Base-by-base conservation (phyloP, 1,284 basidiomycete species). In the Heterobasidion irregulare region DNA sequence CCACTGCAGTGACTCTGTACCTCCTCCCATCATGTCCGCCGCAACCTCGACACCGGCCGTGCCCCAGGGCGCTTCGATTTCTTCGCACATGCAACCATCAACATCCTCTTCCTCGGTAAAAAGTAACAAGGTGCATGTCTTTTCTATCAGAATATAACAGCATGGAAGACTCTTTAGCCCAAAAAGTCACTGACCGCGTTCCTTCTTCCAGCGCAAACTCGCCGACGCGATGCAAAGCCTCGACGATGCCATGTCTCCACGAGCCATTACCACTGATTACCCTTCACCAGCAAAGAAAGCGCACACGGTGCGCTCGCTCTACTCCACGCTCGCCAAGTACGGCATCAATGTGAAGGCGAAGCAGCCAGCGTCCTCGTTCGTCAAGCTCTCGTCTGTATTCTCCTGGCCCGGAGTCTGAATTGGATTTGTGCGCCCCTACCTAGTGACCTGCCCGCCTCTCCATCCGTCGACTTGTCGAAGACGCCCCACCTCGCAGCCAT, bases 301-400 rank as follows among this genome's bases (percentile, higher is more conserved):
- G 9, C 75, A 82, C 58, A 73, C 76, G 4, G 64, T 76, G 53
- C 79, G 75, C 8, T 84, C 86, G 0, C 64, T 91, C 4, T 90
- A 89, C 65, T 81, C 87, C 1, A 85, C 86, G 1, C 73, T 91
- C 36, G 76, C 83, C 52, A 90, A 88, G 70, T 88, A 89, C 64
- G 84, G 86, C 1, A 77, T 86, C 56, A 80, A 75, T 55, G 26
- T 26, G 26, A 79, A 75, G 63, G 66, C 75, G 3, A 83, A 77
- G 61, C 75, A 78, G 58, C 60, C 72, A 32, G 64, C 65, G 54
- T n/a, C 38, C 38, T 10, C 38, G 38, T 41, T 65, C 67, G 77
- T 82, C 63, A 67, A 77, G 74, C 57, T n/a, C 32, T 26, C 51
- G 48, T 26, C 48, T 33, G 18, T 44, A 47, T 19, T 26, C 41